Evolutionary conservation across 208 protist species (phyloP).

Genomic region (Trichomonas tenax): DNA sequence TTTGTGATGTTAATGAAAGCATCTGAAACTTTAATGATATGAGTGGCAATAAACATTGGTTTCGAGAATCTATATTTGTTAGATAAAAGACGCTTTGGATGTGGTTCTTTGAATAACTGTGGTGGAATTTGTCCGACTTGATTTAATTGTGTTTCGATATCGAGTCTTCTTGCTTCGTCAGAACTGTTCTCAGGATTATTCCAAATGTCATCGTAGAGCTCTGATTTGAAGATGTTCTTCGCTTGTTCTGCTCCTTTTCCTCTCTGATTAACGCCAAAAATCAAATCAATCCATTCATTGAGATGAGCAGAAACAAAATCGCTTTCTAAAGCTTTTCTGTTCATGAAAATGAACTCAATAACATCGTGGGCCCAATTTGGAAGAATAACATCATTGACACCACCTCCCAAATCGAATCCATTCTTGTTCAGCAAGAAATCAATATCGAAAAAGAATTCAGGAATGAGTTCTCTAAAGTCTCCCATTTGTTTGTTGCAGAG

Average conservation of each 20-base stretch:
- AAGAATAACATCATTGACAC: not conserved
- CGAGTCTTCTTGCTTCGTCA: not conserved
- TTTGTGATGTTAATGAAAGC: no score
- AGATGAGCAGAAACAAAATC: not conserved
- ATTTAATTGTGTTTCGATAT: not conserved
- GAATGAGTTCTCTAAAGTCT: constrained; percentile 37
- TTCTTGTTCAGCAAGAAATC: constrained; percentile 45
- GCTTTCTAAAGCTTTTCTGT: not conserved
- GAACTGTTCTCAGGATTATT: not conserved
- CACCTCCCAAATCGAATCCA: constrained; percentile 38
- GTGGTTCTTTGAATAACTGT: not conserved
- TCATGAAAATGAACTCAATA: not conserved
- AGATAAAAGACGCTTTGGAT: not conserved
- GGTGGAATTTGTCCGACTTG: constrained; percentile 5
- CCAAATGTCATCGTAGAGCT: constrained; percentile 1
- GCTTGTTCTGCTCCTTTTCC: not conserved
- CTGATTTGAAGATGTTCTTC: not conserved
- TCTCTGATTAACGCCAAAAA: not conserved
- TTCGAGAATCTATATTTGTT: not conserved
- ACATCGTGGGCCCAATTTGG: not conserved
- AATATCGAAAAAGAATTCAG: constrained; percentile 51
- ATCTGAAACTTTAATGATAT: no score
- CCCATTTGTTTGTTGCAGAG: not conserved
- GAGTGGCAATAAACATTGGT: no score
- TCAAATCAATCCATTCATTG: constrained; percentile 17